Percentiles rank a stretch among this genome's conserved stretches.
Conservation (phyloP, 2,329 filamentous ascomycete species). For the Cytospora paraplurivora region DNA sequence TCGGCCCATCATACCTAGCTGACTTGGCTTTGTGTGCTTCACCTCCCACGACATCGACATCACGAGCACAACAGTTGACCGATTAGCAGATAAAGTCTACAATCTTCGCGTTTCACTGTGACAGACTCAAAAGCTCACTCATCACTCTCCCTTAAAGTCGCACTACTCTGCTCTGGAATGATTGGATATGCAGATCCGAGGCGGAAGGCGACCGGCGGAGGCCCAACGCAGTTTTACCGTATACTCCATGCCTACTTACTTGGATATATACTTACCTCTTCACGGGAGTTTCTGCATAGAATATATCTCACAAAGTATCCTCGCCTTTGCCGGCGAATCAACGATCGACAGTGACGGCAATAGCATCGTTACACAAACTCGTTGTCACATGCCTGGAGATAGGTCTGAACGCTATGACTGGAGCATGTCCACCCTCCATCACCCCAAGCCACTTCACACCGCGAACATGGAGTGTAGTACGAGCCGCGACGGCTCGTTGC, state of each 20-base stretch:
- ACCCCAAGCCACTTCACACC: conserved; percentile 2
- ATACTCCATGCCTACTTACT: too few relatives aligned
- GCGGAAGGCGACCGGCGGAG: not conserved
- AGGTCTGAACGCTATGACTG: conserved; percentile 16
- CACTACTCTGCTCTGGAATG: conserved; percentile 11
- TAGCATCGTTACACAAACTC: conserved; percentile 7
- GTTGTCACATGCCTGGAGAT: conserved; percentile 5
- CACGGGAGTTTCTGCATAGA: too few relatives aligned
- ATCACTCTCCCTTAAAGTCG: conserved; percentile 10
- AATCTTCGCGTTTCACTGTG: not conserved
- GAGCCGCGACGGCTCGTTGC: conserved; percentile 18
- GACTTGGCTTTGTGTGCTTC: not conserved
- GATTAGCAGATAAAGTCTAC: not conserved
- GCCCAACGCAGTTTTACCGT: too few relatives aligned
- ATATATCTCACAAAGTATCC: not conserved
- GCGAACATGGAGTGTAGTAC: conserved; percentile 13
- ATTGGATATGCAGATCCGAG: conserved; percentile 8
- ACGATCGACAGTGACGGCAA: not conserved
- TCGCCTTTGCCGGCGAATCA: not conserved
- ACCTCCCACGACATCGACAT: too few relatives aligned
- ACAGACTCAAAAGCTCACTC: not conserved
- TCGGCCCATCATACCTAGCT: not conserved
- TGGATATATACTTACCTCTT: too few relatives aligned
- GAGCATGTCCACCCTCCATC: conserved; percentile 7
- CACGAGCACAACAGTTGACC: too few relatives aligned